phyloP scores from a whole-genome alignment of 148 eudicot genomes.

The Arbutus unedo region DNA sequence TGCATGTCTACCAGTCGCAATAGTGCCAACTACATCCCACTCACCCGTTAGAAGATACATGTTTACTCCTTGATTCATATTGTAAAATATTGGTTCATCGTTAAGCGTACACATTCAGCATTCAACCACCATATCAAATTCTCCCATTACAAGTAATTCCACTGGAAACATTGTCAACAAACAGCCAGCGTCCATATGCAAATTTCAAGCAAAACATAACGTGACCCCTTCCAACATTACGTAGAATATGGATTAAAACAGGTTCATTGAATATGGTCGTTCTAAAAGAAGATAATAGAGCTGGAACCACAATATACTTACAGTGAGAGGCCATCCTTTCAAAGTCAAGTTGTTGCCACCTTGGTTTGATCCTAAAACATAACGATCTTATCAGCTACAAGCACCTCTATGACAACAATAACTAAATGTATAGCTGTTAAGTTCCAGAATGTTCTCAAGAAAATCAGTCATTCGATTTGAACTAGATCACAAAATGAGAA shows the following conservation, averaged over 20 bases:
- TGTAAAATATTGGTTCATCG: not conserved
- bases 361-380: slow-evolving; percentile 57
- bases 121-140: not conserved
- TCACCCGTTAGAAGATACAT: not conserved
- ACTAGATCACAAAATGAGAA: slow-evolving; percentile 2
- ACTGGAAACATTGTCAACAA: not conserved
- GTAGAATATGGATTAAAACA: not conserved
- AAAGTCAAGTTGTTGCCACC: slow-evolving; percentile 60
- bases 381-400: slow-evolving; percentile 23
- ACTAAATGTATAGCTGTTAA: not conserved
- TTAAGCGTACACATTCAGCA: not conserved
- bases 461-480: not conserved
- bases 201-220: not conserved
- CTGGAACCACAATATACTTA: slow-evolving; percentile 30
- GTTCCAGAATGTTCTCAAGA: not conserved
- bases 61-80: not conserved
- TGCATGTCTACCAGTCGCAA: not conserved
- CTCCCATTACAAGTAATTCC: not conserved
- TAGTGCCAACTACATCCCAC: not conserved
- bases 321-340: slow-evolving; percentile 86
- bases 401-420: not conserved
- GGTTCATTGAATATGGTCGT: not conserved
- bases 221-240: not conserved
- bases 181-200: not conserved
- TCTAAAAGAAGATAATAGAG: not conserved